Percentiles rank a stretch among this genome's conserved stretches.
Conservation (phyloP, 495 filamentous ascomycete genomes). For the Paragyromitra xinjiangensis region DNA sequence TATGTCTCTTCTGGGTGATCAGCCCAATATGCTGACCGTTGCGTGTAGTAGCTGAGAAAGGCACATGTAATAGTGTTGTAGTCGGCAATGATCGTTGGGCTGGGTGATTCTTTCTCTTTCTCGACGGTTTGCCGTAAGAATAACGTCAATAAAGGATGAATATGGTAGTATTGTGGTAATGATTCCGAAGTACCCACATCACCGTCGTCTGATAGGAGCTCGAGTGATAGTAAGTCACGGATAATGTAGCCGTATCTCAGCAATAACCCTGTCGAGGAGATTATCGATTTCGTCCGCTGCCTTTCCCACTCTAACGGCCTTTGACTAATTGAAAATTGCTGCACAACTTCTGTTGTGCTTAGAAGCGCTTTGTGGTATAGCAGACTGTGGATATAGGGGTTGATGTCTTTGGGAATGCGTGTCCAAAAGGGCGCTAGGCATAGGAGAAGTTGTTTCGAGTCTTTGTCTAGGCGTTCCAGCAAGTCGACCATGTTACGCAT, state of each 20-base stretch:
- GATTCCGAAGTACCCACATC: background rate
- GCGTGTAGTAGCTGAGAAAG: constrained; percentile 44
- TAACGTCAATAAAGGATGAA: constrained; percentile 42
- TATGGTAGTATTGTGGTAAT: constrained; percentile 24
- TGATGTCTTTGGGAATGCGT: constrained; percentile 42
- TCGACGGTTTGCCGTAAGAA: constrained; percentile 27
- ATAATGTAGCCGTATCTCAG: constrained; percentile 33
- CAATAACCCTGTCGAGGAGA: constrained; percentile 32
- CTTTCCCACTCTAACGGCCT: constrained; percentile 16
- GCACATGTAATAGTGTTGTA: constrained; percentile 15
- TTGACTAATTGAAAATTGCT: background rate
- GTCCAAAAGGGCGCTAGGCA: constrained; percentile 44
- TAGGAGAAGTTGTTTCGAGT: constrained; percentile 35
- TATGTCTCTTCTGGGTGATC: constrained; percentile 28
- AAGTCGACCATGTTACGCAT: constrained; percentile 23
- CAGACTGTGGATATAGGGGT: constrained; percentile 32
- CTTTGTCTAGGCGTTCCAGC: constrained; percentile 26
- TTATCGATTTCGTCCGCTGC: constrained; percentile 15
- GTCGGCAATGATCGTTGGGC: constrained; percentile 3
- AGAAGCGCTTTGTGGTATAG: constrained; percentile 37
- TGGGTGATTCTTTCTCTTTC: constrained; percentile 3
- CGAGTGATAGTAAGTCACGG: constrained; percentile 31
- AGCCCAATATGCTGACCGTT: constrained; percentile 29
- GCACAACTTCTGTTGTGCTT: constrained; percentile 7
- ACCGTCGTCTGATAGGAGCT: constrained; percentile 36